Conservation (phyloP, 306 rosid genomes). For the Prunus fruticosa region DNA sequence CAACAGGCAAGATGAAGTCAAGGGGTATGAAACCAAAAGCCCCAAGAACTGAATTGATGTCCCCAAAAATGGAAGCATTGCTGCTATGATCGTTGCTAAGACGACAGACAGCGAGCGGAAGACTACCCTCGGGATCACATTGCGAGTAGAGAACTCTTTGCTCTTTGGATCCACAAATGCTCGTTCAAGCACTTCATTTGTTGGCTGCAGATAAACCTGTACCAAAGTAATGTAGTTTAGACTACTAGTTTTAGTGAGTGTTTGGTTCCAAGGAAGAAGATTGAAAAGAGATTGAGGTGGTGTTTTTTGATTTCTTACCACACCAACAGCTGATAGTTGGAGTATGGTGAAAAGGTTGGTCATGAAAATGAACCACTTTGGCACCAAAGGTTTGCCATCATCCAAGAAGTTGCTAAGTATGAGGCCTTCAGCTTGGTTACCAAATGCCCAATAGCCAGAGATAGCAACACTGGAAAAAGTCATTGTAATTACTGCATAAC, state of each 20-base stretch:
- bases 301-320: conserved; percentile 35
- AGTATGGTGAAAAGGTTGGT: conserved; percentile 58
- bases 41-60: conserved; percentile 66
- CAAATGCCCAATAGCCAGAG: conserved; percentile 89
- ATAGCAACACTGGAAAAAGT: conserved; percentile 68
- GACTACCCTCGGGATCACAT: conserved; percentile 58
- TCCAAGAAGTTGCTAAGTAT: conserved; percentile 55
- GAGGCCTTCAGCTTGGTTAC: conserved; percentile 52
- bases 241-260: background rate
- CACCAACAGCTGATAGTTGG: conserved; percentile 70
- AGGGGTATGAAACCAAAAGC: conserved; percentile 88
- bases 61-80: conserved; percentile 91
- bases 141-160: conserved; percentile 50
- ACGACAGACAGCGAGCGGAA: conserved; percentile 46
- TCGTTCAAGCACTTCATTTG: conserved; percentile 66
- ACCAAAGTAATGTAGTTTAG: background rate
- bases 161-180: conserved; percentile 48
- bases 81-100: conserved; percentile 50
- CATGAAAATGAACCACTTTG: conserved; percentile 67
- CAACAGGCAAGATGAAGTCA: conserved; percentile 65
- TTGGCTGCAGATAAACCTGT: conserved; percentile 76
- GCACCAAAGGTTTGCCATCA: conserved; percentile 50
- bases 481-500: conserved; percentile 39
- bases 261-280: too few relatives aligned
- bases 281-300: background rate